Evolutionary conservation across 1,284 basidiomycete genomes (phyloP), one percentile per base, ranked within the genome.

Genomic region (Ceratobasidium papillatum): DNA sequence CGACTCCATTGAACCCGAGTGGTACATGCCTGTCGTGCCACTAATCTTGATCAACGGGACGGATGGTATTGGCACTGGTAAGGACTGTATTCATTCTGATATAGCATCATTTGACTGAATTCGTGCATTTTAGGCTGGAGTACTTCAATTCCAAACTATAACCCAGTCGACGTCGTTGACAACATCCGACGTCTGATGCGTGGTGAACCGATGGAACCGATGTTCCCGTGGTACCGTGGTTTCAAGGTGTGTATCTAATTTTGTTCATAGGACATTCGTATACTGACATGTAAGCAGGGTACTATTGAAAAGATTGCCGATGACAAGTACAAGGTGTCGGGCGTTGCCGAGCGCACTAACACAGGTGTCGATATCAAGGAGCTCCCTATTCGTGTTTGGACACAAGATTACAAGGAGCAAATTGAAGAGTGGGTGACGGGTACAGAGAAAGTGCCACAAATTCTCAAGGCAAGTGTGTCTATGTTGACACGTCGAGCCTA

Each of bases 221-320:
- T 99, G 94, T 85, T 88, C 25, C 98, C 98, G 0, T 99, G 98
- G 98, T 99, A 94, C 92, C 90, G 96, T 66, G 98, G 97, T 36
- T 99, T 96, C 82, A 84, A 81, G 75, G 85, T 84, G 64, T 58
- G 82, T 78, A 32, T 32, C 11, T 19, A 22, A 1, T 34, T 43
- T n/a, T 27, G 3, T 14, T 3, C 38, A 45, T 61, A 30, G 63
- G 41, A 1, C 7, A 43, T 1, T 11, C 22, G 17, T 19, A 14
- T 17, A 2, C 51, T 27, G 32, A 66, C 0, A 45, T 65, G 38
- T n/a, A 27, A 36, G 83, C 89, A 91, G 81, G 97, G 97, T 34
- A 87, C 91, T 45, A 94, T 99, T 82, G 95, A 92, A 89, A 76
- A 89, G 77, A 85, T 88, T 22, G 89, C 88, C 36, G 92, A 93